Percentiles rank a stretch among this genome's conserved stretches.
Evolutionary conservation across 2,329 filamentous ascomycete species (phyloP).

Genomic region (Trichoderma hamatum): DNA sequence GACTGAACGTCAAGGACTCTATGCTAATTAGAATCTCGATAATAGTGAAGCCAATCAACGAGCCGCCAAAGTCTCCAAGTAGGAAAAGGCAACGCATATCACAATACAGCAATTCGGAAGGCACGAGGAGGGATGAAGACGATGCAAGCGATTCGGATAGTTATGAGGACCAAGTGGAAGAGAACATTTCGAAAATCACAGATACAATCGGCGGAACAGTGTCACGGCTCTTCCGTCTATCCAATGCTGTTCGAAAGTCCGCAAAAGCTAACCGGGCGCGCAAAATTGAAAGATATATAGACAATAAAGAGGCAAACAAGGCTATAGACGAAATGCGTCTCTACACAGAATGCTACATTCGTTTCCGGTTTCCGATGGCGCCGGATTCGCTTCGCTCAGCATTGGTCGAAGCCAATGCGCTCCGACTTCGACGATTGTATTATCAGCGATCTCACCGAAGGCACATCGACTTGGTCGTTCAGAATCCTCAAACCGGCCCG

Average conservation of each 20-base stretch:
- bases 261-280: constrained; percentile 1
- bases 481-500: not conserved
- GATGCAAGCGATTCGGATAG: constrained; percentile 8
- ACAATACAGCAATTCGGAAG: not conserved
- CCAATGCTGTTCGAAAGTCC: constrained; percentile 10
- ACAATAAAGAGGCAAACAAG: not conserved
- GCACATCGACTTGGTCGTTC: not conserved
- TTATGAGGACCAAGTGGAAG: not conserved
- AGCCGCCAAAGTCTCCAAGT: not conserved
- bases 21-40: not conserved
- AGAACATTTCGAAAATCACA: constrained; percentile 1
- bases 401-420: constrained; percentile 8
- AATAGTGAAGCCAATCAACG: constrained; percentile 17
- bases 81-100: constrained; percentile 4
- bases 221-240: constrained; percentile 16
- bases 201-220: constrained; percentile 14
- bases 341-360: constrained; percentile 13
- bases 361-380: not conserved
- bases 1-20: not conserved
- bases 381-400: not conserved
- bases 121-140: not conserved
- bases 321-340: not conserved
- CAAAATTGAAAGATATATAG: not conserved
- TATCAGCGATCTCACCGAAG: constrained; percentile 16
- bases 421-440: constrained; percentile 11